Conservation (phyloP, 1,284 basidiomycete genomes). For the Microbotryum lychnidis-dioicae region DNA sequence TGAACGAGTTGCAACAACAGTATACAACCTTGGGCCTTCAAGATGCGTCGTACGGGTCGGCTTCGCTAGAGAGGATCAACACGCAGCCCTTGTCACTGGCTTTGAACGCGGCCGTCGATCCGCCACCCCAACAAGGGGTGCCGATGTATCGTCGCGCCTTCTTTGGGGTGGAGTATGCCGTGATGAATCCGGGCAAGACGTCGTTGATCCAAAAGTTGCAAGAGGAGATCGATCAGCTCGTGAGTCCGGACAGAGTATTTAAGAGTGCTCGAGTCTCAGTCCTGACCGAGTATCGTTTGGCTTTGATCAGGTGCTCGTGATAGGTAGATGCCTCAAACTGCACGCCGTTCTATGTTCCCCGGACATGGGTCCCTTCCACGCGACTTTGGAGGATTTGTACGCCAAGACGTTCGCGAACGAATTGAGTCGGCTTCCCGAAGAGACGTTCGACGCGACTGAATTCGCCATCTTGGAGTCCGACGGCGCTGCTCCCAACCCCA, state of each 20-base stretch:
- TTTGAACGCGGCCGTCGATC: constrained; percentile 78
- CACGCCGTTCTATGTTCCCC: constrained; percentile 73
- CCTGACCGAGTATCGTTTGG: too few relatives aligned
- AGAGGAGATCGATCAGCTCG: constrained; percentile 71
- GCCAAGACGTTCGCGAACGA: constrained; percentile 82
- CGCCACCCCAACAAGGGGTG: constrained; percentile 67
- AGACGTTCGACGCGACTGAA: neutral
- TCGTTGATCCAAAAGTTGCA: constrained; percentile 63
- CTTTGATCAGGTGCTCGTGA: constrained; percentile 46
- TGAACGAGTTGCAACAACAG: constrained; percentile 59
- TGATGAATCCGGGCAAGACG: constrained; percentile 60
- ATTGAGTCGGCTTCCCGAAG: constrained; percentile 43
- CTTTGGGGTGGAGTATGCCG: constrained; percentile 61
- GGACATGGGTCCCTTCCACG: constrained; percentile 85
- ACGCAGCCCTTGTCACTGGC: constrained; percentile 81
- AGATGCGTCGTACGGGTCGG: neutral
- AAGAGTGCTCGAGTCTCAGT: too few relatives aligned
- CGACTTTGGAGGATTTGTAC: constrained; percentile 77
- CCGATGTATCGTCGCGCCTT: constrained; percentile 69
- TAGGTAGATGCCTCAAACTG: constrained; percentile 72
- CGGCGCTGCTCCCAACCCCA: too few relatives aligned
- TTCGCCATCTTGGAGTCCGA: neutral
- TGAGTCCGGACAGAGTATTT: constrained; percentile 37
- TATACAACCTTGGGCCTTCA: constrained; percentile 53
- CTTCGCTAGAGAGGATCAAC: constrained; percentile 1